Conservation (phyloP, 2,329 filamentous ascomycete species). For the Blastomyces gilchristii region DNA sequence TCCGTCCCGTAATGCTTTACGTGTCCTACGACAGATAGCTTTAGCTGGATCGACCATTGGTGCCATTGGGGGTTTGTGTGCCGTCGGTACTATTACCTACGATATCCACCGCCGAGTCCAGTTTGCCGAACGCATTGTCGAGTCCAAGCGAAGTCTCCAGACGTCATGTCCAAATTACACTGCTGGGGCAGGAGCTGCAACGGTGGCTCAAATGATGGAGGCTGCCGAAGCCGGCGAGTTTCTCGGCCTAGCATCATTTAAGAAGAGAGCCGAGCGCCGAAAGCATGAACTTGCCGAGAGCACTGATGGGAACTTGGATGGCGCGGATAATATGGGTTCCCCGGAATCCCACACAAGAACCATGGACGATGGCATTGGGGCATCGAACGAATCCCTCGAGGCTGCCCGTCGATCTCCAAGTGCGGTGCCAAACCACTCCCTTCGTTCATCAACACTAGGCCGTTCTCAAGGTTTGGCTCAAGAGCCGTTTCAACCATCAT, state of each 20-base stretch:
- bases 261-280: slow-evolving; percentile 17
- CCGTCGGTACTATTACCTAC: slow-evolving; percentile 33
- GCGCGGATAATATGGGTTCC: neutral
- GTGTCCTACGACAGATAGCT: slow-evolving; percentile 31
- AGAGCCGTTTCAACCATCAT: neutral
- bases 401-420: neutral
- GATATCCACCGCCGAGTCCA: slow-evolving; percentile 33
- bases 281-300: neutral
- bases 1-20: slow-evolving; percentile 37
- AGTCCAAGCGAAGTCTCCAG: slow-evolving; percentile 35
- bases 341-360: neutral
- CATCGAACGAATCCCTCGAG: neutral
- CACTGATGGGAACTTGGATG: slow-evolving; percentile 1
- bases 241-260: slow-evolving; percentile 29
- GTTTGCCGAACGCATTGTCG: slow-evolving; percentile 34
- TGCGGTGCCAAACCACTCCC: neutral
- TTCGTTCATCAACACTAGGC: no score
- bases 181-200: slow-evolving; percentile 29
- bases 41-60: slow-evolving; percentile 24
- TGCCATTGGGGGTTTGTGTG: slow-evolving; percentile 30
- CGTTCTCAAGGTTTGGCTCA: neutral
- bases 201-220: slow-evolving; percentile 34
- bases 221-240: slow-evolving; percentile 37
- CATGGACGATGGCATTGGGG: neutral
- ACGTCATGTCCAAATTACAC: slow-evolving; percentile 34